Evolutionary conservation across 2,329 filamentous ascomycete species (phyloP).

Genomic region (Aaosphaeria arxii): DNA sequence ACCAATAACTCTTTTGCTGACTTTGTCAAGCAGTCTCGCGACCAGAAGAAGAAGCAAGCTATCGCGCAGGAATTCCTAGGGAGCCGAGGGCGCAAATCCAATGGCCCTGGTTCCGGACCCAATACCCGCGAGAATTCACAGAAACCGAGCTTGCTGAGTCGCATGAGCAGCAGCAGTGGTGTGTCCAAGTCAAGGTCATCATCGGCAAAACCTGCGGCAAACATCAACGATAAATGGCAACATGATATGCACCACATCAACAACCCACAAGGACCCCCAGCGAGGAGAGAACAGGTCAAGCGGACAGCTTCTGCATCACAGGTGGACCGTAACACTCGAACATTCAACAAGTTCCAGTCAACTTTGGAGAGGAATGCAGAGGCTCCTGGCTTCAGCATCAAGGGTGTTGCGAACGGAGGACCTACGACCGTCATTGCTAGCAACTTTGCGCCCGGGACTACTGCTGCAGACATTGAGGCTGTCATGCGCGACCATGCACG

Average conservation of each 20-base stretch:
- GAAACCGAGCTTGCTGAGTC: conserved; percentile 62
- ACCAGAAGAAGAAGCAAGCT: conserved; percentile 68
- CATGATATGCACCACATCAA: conserved; percentile 62
- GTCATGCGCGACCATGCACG: conserved; percentile 65
- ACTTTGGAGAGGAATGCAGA: conserved; percentile 28
- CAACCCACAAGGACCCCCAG: conserved; percentile 36
- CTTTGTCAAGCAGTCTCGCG: conserved; percentile 46
- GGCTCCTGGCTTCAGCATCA: conserved; percentile 60
- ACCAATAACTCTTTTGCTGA: conserved; percentile 22
- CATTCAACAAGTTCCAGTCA: conserved; percentile 40
- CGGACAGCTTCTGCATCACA: conserved; percentile 39
- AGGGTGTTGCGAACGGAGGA: conserved; percentile 63
- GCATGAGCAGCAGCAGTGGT: conserved; percentile 71
- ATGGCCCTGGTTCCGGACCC: conserved; percentile 44
- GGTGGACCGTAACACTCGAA: conserved; percentile 41
- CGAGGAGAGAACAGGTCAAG: conserved; percentile 22
- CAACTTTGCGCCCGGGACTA: conserved; percentile 80
- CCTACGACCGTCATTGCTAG: conserved; percentile 72
- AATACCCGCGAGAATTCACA: conserved; percentile 46
- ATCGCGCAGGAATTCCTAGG: conserved; percentile 73
- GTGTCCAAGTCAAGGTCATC: conserved; percentile 62
- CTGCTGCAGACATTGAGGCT: conserved; percentile 77
- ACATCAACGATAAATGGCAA: conserved; percentile 67
- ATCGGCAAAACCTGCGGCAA: conserved; percentile 46
- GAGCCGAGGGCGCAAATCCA: conserved; percentile 54